Evolutionary conservation across 2,329 filamentous ascomycete genomes (phyloP).

Genomic region (Pestalotiopsis sp.): DNA sequence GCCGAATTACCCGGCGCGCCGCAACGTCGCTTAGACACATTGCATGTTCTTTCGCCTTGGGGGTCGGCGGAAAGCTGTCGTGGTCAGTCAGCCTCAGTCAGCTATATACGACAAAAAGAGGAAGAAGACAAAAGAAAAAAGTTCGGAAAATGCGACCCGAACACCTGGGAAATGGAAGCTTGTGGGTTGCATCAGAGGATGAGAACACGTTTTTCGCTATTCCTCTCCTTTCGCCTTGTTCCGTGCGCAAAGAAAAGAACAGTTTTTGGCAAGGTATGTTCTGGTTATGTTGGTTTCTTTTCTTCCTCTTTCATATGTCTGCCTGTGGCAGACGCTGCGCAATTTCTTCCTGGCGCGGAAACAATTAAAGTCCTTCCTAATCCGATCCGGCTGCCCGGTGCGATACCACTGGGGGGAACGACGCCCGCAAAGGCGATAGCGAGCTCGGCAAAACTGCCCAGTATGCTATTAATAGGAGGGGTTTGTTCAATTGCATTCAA

Average conservation of each 20-base stretch:
- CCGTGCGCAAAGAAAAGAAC: background rate
- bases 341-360: too few species aligned
- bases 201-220: background rate
- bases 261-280: background rate
- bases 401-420: background rate
- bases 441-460: slow-evolving; percentile 1
- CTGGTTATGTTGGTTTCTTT: background rate
- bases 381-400: slow-evolving; percentile 9
- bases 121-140: too few species aligned
- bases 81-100: background rate
- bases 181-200: background rate
- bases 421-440: background rate
- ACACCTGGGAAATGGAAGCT: background rate
- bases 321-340: background rate
- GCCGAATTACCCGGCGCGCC: background rate
- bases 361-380: slow-evolving; percentile 8
- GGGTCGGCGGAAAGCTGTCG: background rate
- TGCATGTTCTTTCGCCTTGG: background rate
- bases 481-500: background rate
- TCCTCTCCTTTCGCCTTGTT: background rate
- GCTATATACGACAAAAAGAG: background rate
- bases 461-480: slow-evolving; percentile 2
- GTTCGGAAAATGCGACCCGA: background rate
- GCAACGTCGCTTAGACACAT: background rate
- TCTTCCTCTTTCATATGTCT: background rate